A percentile compares a stretch with the other conserved stretches of the same genome.
Conservation (phyloP, 139 green algal genomes). For the Haematococcus lacustris region DNA sequence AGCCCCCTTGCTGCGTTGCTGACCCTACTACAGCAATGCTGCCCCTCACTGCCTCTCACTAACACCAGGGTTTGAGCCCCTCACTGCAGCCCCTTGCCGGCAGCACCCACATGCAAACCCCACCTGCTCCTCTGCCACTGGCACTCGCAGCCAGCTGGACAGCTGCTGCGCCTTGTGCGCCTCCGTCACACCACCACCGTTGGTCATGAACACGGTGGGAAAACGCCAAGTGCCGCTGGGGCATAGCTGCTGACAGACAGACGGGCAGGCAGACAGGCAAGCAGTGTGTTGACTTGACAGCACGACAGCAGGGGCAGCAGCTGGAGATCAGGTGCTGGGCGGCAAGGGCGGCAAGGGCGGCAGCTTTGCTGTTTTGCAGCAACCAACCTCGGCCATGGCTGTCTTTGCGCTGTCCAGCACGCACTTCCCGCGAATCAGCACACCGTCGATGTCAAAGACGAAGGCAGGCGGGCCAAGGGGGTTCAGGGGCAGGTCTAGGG, state of each 20-base stretch:
- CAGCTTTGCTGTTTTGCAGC: not conserved
- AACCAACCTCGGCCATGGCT: constrained; percentile 41
- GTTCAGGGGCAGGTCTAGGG: no score
- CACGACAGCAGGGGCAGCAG: not conserved
- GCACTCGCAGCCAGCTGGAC: constrained; percentile 52
- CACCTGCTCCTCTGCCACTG: constrained; percentile 40
- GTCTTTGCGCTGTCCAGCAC: constrained; percentile 43
- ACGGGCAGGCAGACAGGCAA: not conserved
- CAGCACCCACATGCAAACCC: no score
- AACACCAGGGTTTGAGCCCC: no score
- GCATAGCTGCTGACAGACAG: constrained; percentile 24
- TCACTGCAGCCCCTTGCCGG: no score
- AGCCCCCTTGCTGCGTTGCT: no score
- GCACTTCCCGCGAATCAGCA: constrained; percentile 53
- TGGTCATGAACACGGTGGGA: constrained; percentile 71
- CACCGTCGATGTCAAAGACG: constrained; percentile 77
- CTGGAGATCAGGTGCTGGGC: not conserved
- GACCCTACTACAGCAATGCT: no score
- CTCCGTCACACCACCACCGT: constrained; percentile 71
- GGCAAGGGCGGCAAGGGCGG: no score
- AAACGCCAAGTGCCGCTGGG: constrained; percentile 27
- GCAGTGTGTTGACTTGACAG: not conserved
- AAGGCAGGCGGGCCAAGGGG: constrained; percentile 46
- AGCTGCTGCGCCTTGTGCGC: constrained; percentile 65
- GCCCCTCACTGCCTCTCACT: no score